Evolutionary conservation across 2,329 filamentous ascomycete species (phyloP).

Genomic region (Ophiocordyceps camponoti-leonardi): DNA sequence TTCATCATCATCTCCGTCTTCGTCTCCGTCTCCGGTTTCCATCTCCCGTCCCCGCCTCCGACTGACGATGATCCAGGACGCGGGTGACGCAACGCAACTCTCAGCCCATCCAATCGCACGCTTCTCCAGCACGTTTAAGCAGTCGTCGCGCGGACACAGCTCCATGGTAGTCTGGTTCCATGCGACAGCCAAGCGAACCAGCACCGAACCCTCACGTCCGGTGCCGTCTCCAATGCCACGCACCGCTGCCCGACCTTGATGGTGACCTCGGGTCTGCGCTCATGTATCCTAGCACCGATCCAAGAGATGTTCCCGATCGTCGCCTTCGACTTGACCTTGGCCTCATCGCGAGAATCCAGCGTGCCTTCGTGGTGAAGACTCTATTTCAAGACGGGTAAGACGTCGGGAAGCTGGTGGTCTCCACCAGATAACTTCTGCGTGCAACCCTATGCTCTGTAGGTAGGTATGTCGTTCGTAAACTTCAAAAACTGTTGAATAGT

Average conservation of each 20-base stretch:
- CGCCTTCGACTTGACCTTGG: background rate
- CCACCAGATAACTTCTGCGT: no score
- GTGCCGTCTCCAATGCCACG: background rate
- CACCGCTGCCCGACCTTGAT: background rate
- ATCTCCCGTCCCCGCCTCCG: background rate
- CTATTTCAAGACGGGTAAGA: background rate
- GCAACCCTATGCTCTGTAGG: no score
- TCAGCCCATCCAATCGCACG: background rate
- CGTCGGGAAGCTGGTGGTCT: no score
- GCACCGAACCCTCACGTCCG: no score
- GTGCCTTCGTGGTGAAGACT: no score
- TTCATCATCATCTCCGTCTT: background rate
- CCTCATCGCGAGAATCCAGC: background rate
- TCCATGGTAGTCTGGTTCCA: background rate
- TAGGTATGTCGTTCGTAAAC: no score
- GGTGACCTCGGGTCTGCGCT: background rate
- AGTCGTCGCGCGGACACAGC: background rate
- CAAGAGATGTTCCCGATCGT: background rate
- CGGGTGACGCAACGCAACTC: background rate
- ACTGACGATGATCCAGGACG: background rate
- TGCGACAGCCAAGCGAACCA: background rate
- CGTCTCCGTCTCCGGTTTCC: background rate
- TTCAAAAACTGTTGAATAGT: no score
- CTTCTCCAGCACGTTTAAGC: background rate
- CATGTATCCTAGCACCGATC: background rate